A percentile compares a stretch with the other conserved stretches of the same genome.
Evolutionary conservation across 208 protist species (phyloP).

Genomic region (Acanthamoeba royreba): DNA sequence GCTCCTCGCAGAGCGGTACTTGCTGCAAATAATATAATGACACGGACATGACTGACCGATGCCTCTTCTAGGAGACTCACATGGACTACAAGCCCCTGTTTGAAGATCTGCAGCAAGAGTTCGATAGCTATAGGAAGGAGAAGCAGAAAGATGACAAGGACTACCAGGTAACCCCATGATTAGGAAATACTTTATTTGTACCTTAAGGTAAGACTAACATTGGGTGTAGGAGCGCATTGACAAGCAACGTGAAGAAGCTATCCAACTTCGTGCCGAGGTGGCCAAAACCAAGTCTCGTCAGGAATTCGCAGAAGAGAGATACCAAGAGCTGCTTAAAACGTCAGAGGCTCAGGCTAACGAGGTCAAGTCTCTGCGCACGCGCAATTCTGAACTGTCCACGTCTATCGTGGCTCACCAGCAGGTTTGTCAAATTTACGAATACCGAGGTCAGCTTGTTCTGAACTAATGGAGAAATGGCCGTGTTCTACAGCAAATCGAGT

Average conservation of each 20-base stretch:
- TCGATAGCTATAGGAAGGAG: not conserved
- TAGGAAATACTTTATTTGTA: not conserved
- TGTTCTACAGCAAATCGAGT: not conserved
- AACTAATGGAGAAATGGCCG: too few species aligned
- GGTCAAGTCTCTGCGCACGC: not conserved
- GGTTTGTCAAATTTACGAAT: not conserved
- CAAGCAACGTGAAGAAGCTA: not conserved
- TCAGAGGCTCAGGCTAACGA: not conserved
- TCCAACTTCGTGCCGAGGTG: not conserved
- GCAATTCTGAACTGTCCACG: not conserved
- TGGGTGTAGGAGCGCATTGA: not conserved
- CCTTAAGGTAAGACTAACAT: not conserved
- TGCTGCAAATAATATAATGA: not conserved
- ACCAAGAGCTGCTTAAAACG: not conserved
- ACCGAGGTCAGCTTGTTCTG: too few species aligned
- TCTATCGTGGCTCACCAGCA: not conserved
- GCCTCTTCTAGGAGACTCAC: not conserved
- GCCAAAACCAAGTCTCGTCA: not conserved
- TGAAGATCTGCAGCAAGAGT: not conserved
- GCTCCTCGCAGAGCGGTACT: not conserved
- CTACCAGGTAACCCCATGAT: not conserved
- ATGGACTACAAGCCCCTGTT: not conserved
- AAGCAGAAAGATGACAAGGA: constrained; percentile 6
- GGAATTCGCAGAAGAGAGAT: not conserved
- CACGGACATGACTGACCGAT: not conserved